A percentile compares a stretch with the other conserved stretches of the same genome.
These are phyloP conservation scores for Mollisia scopiformis DNA, from an alignment of 2,329 filamentous ascomycete species.

Conservation along the genomic window DNA sequence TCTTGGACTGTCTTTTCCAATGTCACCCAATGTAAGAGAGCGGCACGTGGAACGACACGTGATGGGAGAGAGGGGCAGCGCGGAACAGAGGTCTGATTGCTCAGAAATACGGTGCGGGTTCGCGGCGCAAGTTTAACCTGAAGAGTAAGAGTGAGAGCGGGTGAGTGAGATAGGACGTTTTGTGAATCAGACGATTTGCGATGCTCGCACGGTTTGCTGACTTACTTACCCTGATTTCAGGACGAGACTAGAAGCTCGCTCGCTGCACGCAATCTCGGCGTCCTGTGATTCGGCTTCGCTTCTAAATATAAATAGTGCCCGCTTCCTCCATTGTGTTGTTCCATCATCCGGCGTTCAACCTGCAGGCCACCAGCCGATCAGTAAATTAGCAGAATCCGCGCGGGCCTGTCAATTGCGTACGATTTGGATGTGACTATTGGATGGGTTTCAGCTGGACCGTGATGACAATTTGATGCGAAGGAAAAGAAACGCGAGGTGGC, in stretches of 20 bases:
- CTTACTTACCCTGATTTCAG: not conserved
- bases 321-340: too few species aligned
- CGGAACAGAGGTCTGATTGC: not conserved
- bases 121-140: not conserved
- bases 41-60: not conserved
- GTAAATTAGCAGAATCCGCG: not conserved
- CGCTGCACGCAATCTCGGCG: conserved; percentile 1
- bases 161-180: not conserved
- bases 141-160: not conserved
- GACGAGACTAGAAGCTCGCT: not conserved
- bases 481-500: conserved; percentile 3
- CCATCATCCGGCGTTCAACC: too few species aligned
- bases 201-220: not conserved
- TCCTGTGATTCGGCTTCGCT: not conserved
- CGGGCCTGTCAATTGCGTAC: not conserved
- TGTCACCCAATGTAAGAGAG: not conserved
- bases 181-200: not conserved
- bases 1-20: too few species aligned
- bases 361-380: not conserved
- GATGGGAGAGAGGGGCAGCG: not conserved
- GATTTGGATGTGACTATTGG: not conserved
- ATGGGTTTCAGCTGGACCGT: not conserved
- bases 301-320: not conserved
- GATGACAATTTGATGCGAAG: conserved; percentile 3
- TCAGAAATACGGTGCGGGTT: not conserved